These are phyloP conservation scores for Gyromitra esculenta DNA, from an alignment of 2,329 filamentous ascomycete species.

Conservation along the genomic window DNA sequence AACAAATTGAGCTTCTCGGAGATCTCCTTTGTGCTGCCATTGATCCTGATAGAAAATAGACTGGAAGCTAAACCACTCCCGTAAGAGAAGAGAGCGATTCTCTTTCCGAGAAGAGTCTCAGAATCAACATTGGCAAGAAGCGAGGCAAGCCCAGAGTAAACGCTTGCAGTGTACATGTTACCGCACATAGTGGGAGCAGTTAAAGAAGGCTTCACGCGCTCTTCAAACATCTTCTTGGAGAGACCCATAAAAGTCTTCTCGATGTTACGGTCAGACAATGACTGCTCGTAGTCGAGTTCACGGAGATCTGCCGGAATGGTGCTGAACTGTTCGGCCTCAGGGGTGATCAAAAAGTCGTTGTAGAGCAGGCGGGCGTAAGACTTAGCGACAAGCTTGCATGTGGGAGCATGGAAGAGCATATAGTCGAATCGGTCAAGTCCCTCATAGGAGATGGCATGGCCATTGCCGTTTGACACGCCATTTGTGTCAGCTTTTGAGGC, in stretches of 20 bases:
- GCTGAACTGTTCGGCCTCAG: slow-evolving; percentile 73
- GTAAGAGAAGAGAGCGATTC: slow-evolving; percentile 80
- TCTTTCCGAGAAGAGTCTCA: slow-evolving; percentile 74
- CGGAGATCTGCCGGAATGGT: slow-evolving; percentile 80
- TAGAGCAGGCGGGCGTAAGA: slow-evolving; percentile 84
- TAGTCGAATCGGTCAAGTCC: slow-evolving; percentile 83
- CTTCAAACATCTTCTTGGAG: slow-evolving; percentile 83
- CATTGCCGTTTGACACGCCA: slow-evolving; percentile 60
- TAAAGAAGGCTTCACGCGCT: slow-evolving; percentile 77
- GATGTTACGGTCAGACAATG: slow-evolving; percentile 80
- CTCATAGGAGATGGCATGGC: slow-evolving; percentile 66
- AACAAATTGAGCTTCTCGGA: slow-evolving; percentile 75
- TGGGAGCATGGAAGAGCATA: slow-evolving; percentile 83
- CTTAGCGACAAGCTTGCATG: slow-evolving; percentile 87
- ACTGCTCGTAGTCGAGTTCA: slow-evolving; percentile 81
- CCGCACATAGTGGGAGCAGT: slow-evolving; percentile 79
- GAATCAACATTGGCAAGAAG: slow-evolving; percentile 73
- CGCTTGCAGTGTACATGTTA: slow-evolving; percentile 72
- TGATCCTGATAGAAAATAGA: slow-evolving; percentile 78
- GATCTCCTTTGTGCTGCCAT: slow-evolving; percentile 75
- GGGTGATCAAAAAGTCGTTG: slow-evolving; percentile 81
- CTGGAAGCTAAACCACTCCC: slow-evolving; percentile 77
- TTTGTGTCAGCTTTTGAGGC: slow-evolving; percentile 64
- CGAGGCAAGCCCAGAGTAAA: slow-evolving; percentile 68
- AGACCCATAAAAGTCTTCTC: slow-evolving; percentile 88